Percentiles rank a stretch among this genome's conserved stretches.
Conservation (phyloP, 192 early-diverging fungal species). For the Linnemannia elongata region DNA sequence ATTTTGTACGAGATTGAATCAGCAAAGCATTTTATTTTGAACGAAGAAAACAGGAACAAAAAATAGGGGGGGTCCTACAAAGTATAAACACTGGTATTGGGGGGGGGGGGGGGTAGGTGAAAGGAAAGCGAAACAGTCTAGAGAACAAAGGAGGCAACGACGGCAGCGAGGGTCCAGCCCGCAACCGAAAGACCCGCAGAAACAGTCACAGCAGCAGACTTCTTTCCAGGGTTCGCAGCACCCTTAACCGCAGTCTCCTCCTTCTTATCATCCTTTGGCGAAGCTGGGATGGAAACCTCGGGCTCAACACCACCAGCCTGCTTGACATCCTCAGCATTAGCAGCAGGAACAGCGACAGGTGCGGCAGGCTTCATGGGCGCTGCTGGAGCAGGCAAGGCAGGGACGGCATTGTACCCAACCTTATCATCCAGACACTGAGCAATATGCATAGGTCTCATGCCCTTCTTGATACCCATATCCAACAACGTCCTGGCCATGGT, state of each 20-base stretch:
- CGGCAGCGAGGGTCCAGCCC: conserved; percentile 26
- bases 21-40: too few relatives aligned
- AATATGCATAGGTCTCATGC: conserved; percentile 42
- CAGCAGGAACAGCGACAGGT: background rate
- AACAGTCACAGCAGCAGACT: background rate
- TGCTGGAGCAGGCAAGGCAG: background rate
- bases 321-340: background rate
- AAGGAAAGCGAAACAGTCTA: background rate
- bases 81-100: too few relatives aligned
- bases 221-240: background rate
- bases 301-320: background rate
- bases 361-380: background rate
- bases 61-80: too few relatives aligned
- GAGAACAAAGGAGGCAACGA: conserved; percentile 10
- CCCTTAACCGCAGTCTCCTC: background rate
- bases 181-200: conserved; percentile 25
- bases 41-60: too few relatives aligned
- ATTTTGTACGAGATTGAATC: too few relatives aligned
- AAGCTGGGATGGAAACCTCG: background rate
- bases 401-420: conserved; percentile 33
- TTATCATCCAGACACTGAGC: conserved; percentile 37
- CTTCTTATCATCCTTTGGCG: background rate
- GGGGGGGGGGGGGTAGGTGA: too few relatives aligned
- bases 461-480: conserved; percentile 38
- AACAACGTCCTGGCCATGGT: conserved; percentile 38